phyloP scores from a whole-genome alignment of 2,329 filamentous ascomycete species.

The Dendryphion nanum region DNA sequence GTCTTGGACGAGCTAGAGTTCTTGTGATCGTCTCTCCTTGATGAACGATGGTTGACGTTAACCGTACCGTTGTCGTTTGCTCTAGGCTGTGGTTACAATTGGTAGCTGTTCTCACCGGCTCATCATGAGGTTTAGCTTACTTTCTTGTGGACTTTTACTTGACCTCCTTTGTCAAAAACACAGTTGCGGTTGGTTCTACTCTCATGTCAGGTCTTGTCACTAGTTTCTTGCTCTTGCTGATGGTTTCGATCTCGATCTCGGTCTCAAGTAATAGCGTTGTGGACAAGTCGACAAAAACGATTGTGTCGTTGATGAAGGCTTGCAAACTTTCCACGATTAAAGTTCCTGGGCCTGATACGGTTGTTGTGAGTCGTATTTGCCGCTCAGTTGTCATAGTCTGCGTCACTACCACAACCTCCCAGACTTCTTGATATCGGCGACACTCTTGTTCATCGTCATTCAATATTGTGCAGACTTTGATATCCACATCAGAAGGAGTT shows the following conservation, averaged over 20 bases:
- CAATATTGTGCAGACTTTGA: constrained; percentile 41
- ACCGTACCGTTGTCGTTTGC: constrained; percentile 17
- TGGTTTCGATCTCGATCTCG: constrained; percentile 35
- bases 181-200: constrained; percentile 9
- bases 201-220: constrained; percentile 6
- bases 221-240: constrained; percentile 17
- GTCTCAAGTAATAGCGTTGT: constrained; percentile 41
- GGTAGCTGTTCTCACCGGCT: constrained; percentile 7
- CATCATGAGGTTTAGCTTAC: constrained; percentile 7
- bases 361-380: constrained; percentile 41
- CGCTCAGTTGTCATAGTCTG: constrained; percentile 34
- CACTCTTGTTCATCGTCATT: constrained; percentile 40
- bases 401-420: constrained; percentile 42
- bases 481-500: constrained; percentile 39
- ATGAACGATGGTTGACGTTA: constrained; percentile 11
- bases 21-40: neutral
- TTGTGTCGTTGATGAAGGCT: constrained; percentile 37
- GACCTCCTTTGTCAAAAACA: constrained; percentile 23
- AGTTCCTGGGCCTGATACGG: constrained; percentile 31
- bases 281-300: constrained; percentile 40
- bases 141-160: constrained; percentile 14
- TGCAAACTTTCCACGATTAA: constrained; percentile 41
- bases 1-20: neutral
- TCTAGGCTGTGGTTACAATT: constrained; percentile 7
- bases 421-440: constrained; percentile 42